Evolutionary conservation across 2,329 filamentous ascomycete genomes (phyloP).

Genomic region (Colletotrichum lindemuthianum): DNA sequence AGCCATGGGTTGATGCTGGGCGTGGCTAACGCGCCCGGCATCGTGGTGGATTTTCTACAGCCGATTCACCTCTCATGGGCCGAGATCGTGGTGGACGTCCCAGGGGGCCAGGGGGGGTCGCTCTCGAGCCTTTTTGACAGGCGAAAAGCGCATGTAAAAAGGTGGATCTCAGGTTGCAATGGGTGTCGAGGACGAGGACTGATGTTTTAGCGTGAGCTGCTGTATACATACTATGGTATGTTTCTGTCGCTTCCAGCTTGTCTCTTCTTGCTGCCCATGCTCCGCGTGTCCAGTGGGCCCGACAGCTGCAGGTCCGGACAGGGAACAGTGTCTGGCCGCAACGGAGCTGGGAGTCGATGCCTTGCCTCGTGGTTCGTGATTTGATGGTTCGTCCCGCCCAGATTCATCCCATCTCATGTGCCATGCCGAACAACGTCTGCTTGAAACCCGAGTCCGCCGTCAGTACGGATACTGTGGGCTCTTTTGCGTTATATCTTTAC

Average conservation of each 20-base stretch:
- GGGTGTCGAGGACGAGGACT: conserved; percentile 25
- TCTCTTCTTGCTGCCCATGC: neutral
- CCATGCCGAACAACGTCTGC: no score
- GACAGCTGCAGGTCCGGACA: conserved; percentile 26
- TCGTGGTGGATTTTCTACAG: conserved; percentile 8
- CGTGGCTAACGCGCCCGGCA: neutral
- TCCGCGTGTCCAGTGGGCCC: neutral
- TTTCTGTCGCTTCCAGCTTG: conserved; percentile 15
- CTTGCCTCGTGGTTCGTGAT: conserved; percentile 18
- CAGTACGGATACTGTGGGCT: no score
- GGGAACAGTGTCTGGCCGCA: neutral
- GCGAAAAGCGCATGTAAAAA: neutral
- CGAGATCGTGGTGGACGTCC: no score
- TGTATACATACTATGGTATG: no score
- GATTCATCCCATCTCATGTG: no score
- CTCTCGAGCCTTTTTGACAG: conserved; percentile 30
- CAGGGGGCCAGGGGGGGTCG: neutral
- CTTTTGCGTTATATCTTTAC: no score
- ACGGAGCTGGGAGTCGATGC: neutral
- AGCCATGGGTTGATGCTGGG: conserved; percentile 2
- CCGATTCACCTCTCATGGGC: conserved; percentile 7
- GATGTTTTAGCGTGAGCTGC: conserved; percentile 32
- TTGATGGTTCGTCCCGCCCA: neutral
- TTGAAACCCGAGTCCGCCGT: no score
- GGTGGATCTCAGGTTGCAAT: conserved; percentile 30